phyloP scores from a whole-genome alignment of 2,329 filamentous ascomycete species.

The Coniella lustricola region DNA sequence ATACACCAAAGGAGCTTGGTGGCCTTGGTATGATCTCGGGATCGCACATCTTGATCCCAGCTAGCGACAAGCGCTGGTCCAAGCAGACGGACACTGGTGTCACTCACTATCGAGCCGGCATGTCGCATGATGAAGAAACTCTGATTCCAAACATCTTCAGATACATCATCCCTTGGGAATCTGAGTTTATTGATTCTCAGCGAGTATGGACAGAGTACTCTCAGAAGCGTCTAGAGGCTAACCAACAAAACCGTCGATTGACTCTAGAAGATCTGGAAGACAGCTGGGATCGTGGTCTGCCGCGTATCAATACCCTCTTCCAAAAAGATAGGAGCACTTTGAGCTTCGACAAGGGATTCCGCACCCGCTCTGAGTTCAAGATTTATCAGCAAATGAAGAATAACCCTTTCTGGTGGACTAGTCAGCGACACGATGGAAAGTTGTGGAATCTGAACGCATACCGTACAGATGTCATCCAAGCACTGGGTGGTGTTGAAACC shows the following conservation, averaged over 20 bases:
- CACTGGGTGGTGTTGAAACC: slow-evolving; percentile 77
- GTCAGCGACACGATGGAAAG: slow-evolving; percentile 93
- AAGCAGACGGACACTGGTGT: slow-evolving; percentile 97
- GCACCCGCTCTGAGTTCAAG: slow-evolving; percentile 93
- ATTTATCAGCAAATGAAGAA: slow-evolving; percentile 98
- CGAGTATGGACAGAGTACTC: slow-evolving; percentile 99
- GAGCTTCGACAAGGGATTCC: slow-evolving; percentile 98
- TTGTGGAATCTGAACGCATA: slow-evolving; percentile 96
- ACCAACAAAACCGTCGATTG: slow-evolving; percentile 90
- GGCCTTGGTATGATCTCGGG: slow-evolving; percentile 98
- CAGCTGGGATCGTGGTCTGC: slow-evolving; percentile 95
- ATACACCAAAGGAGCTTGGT: slow-evolving; percentile 95
- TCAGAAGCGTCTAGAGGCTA: slow-evolving; percentile 92
- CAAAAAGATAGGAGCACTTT: slow-evolving; percentile 96
- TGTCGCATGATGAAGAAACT: slow-evolving; percentile 97
- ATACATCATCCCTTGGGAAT: slow-evolving; percentile 98
- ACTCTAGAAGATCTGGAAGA: slow-evolving; percentile 96
- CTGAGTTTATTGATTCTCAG: slow-evolving; percentile 97
- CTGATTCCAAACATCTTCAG: slow-evolving; percentile 98
- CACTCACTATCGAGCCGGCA: slow-evolving; percentile 93
- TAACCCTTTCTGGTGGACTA: slow-evolving; percentile 99
- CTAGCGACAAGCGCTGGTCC: slow-evolving; percentile 96
- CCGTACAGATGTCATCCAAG: slow-evolving; percentile 93
- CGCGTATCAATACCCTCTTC: slow-evolving; percentile 97
- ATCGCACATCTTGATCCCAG: slow-evolving; percentile 93